These are phyloP conservation scores for Colletotrichum tropicale DNA, from an alignment of 2,329 filamentous ascomycete genomes.

Conservation along the genomic window DNA sequence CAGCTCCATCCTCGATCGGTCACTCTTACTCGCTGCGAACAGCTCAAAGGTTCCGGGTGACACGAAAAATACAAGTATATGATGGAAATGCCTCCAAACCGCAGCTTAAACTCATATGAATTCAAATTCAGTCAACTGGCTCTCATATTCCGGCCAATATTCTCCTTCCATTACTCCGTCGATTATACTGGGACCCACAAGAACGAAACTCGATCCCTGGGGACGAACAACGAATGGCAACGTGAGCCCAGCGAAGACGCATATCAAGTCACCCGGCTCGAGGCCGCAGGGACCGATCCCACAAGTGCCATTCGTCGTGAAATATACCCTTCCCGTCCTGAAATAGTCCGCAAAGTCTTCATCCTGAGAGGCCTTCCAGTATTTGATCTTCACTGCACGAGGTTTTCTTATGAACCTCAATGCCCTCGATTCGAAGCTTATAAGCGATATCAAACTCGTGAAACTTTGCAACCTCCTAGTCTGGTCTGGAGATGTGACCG, in stretches of 20 bases:
- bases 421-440: rapidly evolving
- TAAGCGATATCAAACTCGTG: no score
- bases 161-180: neutral
- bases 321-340: neutral
- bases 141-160: neutral
- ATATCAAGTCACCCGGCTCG: neutral
- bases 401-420: rapidly evolving
- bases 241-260: neutral
- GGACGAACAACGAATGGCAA: neutral
- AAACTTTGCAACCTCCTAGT: no score
- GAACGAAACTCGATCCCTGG: neutral
- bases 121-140: neutral
- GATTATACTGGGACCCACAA: neutral
- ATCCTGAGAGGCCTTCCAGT: no score
- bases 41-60: no score
- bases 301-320: neutral
- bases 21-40: no score
- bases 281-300: neutral
- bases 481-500: no score
- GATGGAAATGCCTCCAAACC: no score
- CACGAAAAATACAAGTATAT: no score
- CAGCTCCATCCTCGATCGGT: no score
- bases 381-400: no score
- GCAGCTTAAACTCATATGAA: neutral
- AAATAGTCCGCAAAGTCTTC: neutral